Evolutionary conservation across 192 early-diverging fungal species (phyloP).

Genomic region (Entomortierella chlamydospora): DNA sequence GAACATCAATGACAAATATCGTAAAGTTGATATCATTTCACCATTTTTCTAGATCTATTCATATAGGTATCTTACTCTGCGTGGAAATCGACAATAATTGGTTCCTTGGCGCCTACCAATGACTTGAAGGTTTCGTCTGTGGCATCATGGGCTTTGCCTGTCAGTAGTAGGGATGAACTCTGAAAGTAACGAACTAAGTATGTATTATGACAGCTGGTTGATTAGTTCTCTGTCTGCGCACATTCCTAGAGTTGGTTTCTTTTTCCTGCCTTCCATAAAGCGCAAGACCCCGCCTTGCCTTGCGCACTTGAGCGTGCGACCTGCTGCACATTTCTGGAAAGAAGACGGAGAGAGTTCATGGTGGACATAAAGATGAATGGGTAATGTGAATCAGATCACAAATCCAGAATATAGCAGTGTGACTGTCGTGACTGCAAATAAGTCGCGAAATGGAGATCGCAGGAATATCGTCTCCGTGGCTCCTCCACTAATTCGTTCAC

Average conservation of each 20-base stretch:
- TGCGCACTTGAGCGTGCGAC: slow-evolving; percentile 22
- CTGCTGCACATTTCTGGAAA: slow-evolving; percentile 40
- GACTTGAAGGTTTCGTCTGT: slow-evolving; percentile 68
- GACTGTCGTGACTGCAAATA: not conserved
- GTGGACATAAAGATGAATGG: not conserved
- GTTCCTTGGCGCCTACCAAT: slow-evolving; percentile 71
- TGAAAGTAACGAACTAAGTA: slow-evolving; percentile 52
- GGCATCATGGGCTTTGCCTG: slow-evolving; percentile 68
- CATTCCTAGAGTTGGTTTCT: too few species aligned
- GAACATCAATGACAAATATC: too few species aligned
- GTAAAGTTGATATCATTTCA: too few species aligned
- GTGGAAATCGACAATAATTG: slow-evolving; percentile 86
- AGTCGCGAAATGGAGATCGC: too few species aligned
- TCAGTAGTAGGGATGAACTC: slow-evolving; percentile 23
- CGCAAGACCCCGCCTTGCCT: not conserved
- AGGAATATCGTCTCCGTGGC: too few species aligned
- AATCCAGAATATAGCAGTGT: too few species aligned
- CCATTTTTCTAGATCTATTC: too few species aligned
- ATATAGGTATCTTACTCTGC: slow-evolving; percentile 76
- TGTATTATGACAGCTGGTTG: not conserved
- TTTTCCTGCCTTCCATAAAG: too few species aligned
- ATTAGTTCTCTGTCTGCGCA: too few species aligned
- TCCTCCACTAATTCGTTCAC: too few species aligned
- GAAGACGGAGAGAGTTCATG: slow-evolving; percentile 47
- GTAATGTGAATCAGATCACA: too few species aligned